Base-by-base conservation (phyloP, 225 moss, liverwort and hornwort species). In the Sphagnum contortum region DNA sequence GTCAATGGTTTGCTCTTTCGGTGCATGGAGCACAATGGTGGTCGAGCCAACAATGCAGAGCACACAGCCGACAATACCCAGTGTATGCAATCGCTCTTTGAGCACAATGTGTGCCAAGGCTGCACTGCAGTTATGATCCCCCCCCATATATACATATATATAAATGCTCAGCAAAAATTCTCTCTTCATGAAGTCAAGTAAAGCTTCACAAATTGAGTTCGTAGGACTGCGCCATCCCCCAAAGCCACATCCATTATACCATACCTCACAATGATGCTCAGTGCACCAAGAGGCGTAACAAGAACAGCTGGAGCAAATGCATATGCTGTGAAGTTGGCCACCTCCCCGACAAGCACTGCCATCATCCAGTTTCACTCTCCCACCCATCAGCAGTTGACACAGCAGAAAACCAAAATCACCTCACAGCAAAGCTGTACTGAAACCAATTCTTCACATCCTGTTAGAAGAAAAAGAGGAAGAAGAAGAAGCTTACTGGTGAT, bases 41-140 rank as follows among this genome's bases (percentile, higher is more conserved):
- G 88, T 90, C 49, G 95, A 95, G 53, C 95, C 95, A 52, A 92
- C 95, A 73, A 95, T 90, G 68, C 95, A 95, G 3, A 95, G 88
- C 67, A 95, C 81, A 71, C 95, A 95, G 48, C 95, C 95, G n/a
- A 95, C 81, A 53, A 95, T 90, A 57, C 95, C 95, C 67, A 92
- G 82, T 70, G 84, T 62, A 79, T 92, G 92, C 75, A 95, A 76
- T 62, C 76, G 81, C 81, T 95, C 95, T 77, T 95, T 92, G 69
- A 95, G 77, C 68, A 95, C 85, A 9, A 90, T 55, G 68, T 95
- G 93, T 54, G 90, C 93, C 74, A 90, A 64, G 62, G 72, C 68
- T 68, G 90, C 88, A 84, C 90, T 88, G 88, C 75, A 80, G 48
- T 11, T 57, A 73, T 45, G 69, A 48, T 56, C 57, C 47, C 66